Conservation (phyloP, 306 rosid genomes). For the Comarum palustre region DNA sequence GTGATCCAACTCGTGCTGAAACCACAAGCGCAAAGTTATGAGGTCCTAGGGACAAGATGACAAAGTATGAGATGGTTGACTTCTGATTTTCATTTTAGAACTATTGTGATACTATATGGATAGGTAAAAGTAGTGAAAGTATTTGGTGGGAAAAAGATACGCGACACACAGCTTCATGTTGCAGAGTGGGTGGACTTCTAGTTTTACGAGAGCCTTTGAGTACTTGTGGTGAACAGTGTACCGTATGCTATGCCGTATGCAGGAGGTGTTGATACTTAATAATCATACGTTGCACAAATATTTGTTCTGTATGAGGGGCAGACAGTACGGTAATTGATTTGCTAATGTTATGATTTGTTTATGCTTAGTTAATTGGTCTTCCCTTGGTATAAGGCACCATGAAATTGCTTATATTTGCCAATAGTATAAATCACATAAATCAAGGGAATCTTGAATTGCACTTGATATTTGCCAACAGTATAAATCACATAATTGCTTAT, state of each 20-base stretch:
- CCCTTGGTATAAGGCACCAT: not conserved
- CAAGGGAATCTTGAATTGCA: not conserved
- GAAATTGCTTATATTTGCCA: not conserved
- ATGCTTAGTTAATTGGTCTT: not conserved
- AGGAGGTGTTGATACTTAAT: not conserved
- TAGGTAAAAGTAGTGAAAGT: slow-evolving; percentile 36
- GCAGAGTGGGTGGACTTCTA: slow-evolving; percentile 10
- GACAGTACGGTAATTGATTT: not conserved
- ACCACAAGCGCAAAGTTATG: slow-evolving; percentile 30
- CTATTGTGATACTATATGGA: slow-evolving; percentile 36
- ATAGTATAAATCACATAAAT: not conserved
- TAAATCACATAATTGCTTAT: not conserved
- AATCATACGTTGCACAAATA: not conserved
- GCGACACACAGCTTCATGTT: slow-evolving; percentile 4
- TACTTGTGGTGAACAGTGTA: not conserved
- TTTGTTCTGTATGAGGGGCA: not conserved
- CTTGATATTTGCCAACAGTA: not conserved
- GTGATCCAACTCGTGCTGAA: slow-evolving; percentile 48
- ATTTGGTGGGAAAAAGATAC: slow-evolving; percentile 26
- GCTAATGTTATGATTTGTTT: not conserved
- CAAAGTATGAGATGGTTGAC: slow-evolving; percentile 36
- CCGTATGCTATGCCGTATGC: not conserved
- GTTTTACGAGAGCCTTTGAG: not conserved
- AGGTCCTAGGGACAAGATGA: slow-evolving; percentile 41
- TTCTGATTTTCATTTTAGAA: slow-evolving; percentile 33